A percentile compares a stretch with the other conserved stretches of the same genome.
Conservation (phyloP, 805 yeast genomes). For the Ogataea methanolica region DNA sequence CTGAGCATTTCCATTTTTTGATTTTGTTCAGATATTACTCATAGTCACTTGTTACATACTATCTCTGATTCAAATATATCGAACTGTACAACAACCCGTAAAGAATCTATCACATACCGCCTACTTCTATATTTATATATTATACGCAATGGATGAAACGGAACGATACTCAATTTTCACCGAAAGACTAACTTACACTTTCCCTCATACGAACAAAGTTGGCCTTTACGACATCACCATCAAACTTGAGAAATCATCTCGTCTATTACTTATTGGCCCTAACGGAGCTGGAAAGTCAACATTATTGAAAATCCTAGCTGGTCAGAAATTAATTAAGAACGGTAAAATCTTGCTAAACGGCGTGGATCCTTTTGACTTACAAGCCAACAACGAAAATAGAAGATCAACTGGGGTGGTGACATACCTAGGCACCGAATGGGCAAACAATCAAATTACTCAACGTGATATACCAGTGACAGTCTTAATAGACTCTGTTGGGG, state of each 20-base stretch:
- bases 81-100: no score
- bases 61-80: no score
- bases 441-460: constrained; percentile 81
- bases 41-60: no score
- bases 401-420: constrained; percentile 36
- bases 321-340: constrained; percentile 76
- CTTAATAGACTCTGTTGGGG: constrained; percentile 77
- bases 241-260: constrained; percentile 61
- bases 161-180: constrained; percentile 52
- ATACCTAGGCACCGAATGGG: constrained; percentile 97
- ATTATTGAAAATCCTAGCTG: constrained; percentile 76
- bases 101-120: constrained; percentile 26
- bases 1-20: no score
- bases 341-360: constrained; percentile 77
- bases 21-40: no score
- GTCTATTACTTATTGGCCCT: constrained; percentile 83
- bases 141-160: neutral
- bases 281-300: constrained; percentile 98
- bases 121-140: constrained; percentile 1
- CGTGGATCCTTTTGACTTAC: constrained; percentile 67
- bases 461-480: constrained; percentile 86
- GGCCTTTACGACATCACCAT: constrained; percentile 67
- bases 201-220: constrained; percentile 50
- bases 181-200: constrained; percentile 61
- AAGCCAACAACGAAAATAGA: constrained; percentile 20